Conservation (phyloP, 1,139 yeast genomes). For the Nakaseomyces uthaithaninus region DNA sequence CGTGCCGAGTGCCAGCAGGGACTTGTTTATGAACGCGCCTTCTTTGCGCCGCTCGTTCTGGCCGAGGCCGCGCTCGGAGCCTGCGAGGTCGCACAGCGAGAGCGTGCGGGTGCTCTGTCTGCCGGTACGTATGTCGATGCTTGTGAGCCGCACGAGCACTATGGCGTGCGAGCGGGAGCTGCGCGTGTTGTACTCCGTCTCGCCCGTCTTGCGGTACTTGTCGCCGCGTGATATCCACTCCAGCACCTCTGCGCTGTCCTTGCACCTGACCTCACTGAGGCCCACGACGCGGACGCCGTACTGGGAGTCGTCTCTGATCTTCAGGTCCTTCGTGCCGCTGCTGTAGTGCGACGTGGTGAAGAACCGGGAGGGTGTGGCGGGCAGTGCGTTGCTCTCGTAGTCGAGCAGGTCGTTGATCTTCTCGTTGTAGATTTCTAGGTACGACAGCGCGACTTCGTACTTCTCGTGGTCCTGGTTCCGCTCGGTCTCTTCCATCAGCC, state of each 20-base stretch:
- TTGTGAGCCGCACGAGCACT: conserved; percentile 56
- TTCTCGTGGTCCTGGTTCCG: conserved; percentile 22
- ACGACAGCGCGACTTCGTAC: conserved; percentile 52
- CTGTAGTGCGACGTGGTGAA: conserved; percentile 8
- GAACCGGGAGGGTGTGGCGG: conserved; percentile 11
- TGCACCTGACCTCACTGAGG: conserved; percentile 51
- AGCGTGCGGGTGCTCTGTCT: conserved; percentile 52
- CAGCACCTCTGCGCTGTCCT: conserved; percentile 51
- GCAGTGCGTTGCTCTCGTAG: conserved; percentile 12
- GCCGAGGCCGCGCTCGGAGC: conserved; percentile 84
- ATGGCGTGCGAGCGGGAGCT: conserved; percentile 92
- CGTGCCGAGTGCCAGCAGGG: conserved; percentile 79
- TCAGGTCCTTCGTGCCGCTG: conserved; percentile 40
- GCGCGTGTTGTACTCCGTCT: conserved; percentile 76
- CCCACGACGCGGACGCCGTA: conserved; percentile 78
- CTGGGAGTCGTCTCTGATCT: conserved; percentile 64
- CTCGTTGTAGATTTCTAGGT: conserved; percentile 87
- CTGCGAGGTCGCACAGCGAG: conserved; percentile 90
- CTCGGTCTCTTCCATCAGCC: conserved; percentile 33
- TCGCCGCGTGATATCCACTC: conserved; percentile 63
- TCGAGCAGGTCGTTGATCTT: conserved; percentile 63
- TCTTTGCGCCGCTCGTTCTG: conserved; percentile 78
- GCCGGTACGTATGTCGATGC: conserved; percentile 37
- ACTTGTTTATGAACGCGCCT: conserved; percentile 86
- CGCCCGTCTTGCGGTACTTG: conserved; percentile 66